phyloP scores from a whole-genome alignment of 306 rosid species.

The Lotus japonicus region DNA sequence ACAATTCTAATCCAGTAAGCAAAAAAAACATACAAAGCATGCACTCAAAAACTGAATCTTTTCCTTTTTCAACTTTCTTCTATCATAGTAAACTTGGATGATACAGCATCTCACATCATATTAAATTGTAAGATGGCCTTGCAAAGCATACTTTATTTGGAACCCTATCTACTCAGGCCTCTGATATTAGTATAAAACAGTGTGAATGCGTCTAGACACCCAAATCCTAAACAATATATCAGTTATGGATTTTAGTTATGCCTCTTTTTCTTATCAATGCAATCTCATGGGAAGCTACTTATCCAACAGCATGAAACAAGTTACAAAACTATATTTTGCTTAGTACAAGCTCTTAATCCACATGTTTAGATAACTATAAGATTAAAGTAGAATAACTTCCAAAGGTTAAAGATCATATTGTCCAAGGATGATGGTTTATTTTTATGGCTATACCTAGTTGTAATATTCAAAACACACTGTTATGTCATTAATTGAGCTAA shows the following conservation, averaged over 20 bases:
- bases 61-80: constrained; percentile 16
- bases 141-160: neutral
- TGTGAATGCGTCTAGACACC: too few species aligned
- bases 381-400: neutral
- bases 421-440: neutral
- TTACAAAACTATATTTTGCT: neutral
- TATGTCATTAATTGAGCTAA: too few species aligned
- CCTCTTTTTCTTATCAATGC: neutral
- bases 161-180: constrained; percentile 9
- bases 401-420: neutral
- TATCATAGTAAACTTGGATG: neutral
- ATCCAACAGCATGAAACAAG: neutral
- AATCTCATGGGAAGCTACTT: neutral
- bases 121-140: neutral
- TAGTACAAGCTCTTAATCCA: neutral
- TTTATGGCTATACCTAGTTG: neutral
- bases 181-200: neutral
- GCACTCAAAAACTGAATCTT: constrained; percentile 1
- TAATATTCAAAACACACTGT: neutral
- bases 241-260: too few species aligned
- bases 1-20: constrained; percentile 6
- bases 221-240: too few species aligned
- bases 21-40: neutral
- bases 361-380: neutral
- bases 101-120: constrained; percentile 19